Conservation (phyloP, 345 rosid genomes). For the Chamaenerion angustifolium region DNA sequence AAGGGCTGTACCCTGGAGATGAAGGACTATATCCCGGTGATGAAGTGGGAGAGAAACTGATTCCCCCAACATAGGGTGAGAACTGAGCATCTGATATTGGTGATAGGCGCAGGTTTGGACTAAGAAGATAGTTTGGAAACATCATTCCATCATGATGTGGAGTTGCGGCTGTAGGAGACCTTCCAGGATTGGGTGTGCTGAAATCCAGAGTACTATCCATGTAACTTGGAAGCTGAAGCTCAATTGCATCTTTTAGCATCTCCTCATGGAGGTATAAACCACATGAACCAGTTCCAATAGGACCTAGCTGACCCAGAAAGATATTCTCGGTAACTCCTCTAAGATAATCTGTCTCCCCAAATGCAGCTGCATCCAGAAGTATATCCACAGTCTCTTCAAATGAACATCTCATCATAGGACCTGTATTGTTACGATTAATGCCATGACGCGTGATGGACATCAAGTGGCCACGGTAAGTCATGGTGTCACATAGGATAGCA, state of each 20-base stretch:
- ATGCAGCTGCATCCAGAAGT: constrained; percentile 96
- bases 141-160: constrained; percentile 94
- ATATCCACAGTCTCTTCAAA: constrained; percentile 98
- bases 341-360: constrained; percentile 72
- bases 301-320: constrained; percentile 94
- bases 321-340: constrained; percentile 94
- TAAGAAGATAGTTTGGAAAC: constrained; percentile 75
- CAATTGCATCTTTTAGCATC: constrained; percentile 95
- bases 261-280: constrained; percentile 79
- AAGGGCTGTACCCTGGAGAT: constrained; percentile 63
- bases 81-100: constrained; percentile 77
- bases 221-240: constrained; percentile 94
- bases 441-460: constrained; percentile 99
- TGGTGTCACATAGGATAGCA: constrained; percentile 92
- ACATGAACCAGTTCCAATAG: constrained; percentile 91
- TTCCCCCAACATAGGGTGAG: constrained; percentile 89
- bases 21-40: constrained; percentile 83
- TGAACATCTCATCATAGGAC: constrained; percentile 96
- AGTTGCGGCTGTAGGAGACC: constrained; percentile 78
- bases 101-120: constrained; percentile 71
- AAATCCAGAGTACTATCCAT: constrained; percentile 81
- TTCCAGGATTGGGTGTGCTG: constrained; percentile 76
- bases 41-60: constrained; percentile 73
- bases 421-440: constrained; percentile 89
- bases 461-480: constrained; percentile 96